Evolutionary conservation across 108 stramenopile species (phyloP), one percentile per base, ranked within the genome.

Genomic region (Conticribra guillardii): DNA sequence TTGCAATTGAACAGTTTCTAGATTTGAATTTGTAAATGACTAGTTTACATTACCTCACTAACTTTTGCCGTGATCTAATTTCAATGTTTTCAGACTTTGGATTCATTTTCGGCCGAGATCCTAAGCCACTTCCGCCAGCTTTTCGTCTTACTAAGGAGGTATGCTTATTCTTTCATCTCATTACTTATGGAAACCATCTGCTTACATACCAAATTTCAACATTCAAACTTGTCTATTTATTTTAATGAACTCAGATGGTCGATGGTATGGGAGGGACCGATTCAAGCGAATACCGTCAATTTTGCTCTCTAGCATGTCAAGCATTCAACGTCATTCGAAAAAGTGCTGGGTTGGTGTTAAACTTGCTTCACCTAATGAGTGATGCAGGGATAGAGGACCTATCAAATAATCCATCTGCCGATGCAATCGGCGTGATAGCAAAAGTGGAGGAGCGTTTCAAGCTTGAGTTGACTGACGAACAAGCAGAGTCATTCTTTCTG

Each of bases 371-470:
- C 61, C 80, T 99, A 14, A 98, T 98, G 98, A 95, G 92, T 56
- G 98, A 99, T 78, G 97, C 98, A 4, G 96, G 94, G n/a, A 97
- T 99, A 54, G 89, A 97, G 54, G 94, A 97, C 68, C 73, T 99
- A 14, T 96, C 94, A 11, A 91, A 96, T 71, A 92, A 99, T 58
- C 95, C 97, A 2, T 72, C 87, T 33, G 82, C 86, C 5, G 90
- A 91, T 77, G 84, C 89, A 4, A 90, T 91, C 17, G 95, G 91
- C 31, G 96, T 97, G 0, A 95, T 98, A 48, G 82, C 88, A 29
- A 93, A 91, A 59, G 97, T 99, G 24, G 96, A 97, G 62, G 97
- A 97, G 65, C 82, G 95, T 5, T 98, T 98, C 71, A 82, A 89
- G 18, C 82, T 98, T n/a, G 94, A 97, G 48, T 69, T 98, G 49